phyloP scores from a whole-genome alignment of 2,329 filamentous ascomycete species.

The Aspergillus candidus region DNA sequence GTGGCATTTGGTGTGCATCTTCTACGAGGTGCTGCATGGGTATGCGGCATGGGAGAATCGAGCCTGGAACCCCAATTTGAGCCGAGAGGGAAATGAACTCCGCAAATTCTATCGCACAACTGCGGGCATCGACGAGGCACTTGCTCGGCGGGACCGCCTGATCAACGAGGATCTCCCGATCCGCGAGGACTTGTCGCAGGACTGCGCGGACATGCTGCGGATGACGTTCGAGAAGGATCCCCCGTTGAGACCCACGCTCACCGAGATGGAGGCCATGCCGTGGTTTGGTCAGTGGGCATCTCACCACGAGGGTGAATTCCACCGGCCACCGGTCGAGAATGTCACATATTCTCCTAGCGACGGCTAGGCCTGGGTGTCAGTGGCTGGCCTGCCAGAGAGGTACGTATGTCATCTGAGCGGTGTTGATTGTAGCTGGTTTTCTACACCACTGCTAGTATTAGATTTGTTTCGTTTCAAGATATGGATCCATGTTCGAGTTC shows the following conservation, averaged over 20 bases:
- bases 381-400: no score
- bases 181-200: slow-evolving; percentile 24
- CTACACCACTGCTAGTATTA: no score
- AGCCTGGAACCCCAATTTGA: slow-evolving; percentile 4
- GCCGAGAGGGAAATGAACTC: no score
- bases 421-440: no score
- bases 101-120: background rate
- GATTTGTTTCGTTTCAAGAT: no score
- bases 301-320: background rate
- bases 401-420: no score
- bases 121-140: background rate
- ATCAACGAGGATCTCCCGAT: slow-evolving; percentile 22
- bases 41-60: slow-evolving; percentile 28
- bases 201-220: slow-evolving; percentile 26
- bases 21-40: slow-evolving; percentile 28
- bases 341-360: no score
- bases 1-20: slow-evolving; percentile 24
- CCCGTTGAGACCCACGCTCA: slow-evolving; percentile 17
- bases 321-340: no score
- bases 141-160: slow-evolving; percentile 17
- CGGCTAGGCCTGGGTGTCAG: no score
- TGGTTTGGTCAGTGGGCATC: slow-evolving; percentile 21
- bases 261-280: slow-evolving; percentile 19
- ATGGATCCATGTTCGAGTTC: no score
- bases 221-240: slow-evolving; percentile 19